A percentile compares a stretch with the other conserved stretches of the same genome.
phyloP scores from a whole-genome alignment of 345 rosid species.

The Moricandia moricandioides region DNA sequence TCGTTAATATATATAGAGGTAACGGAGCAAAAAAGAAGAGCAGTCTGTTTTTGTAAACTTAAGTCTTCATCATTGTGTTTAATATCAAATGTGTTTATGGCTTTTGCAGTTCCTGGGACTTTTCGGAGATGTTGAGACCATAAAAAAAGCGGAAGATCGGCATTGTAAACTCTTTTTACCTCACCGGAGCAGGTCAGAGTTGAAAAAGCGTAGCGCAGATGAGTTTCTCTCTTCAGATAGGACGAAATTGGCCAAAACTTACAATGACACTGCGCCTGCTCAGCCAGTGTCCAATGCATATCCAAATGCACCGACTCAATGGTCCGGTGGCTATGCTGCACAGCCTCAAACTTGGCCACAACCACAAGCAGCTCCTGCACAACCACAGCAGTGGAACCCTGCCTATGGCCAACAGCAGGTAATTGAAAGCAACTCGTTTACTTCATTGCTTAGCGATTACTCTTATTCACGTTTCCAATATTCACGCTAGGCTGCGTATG shows the following conservation, averaged over 20 bases:
- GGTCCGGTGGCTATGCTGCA: constrained; percentile 74
- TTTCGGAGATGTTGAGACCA: constrained; percentile 65
- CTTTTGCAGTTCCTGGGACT: constrained; percentile 70
- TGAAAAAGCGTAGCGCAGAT: constrained; percentile 82
- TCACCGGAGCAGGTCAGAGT: constrained; percentile 59
- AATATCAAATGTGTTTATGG: constrained; percentile 10
- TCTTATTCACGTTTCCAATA: background rate
- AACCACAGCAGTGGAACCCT: constrained; percentile 75
- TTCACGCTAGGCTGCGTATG: constrained; percentile 61
- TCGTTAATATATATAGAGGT: constrained; percentile 90
- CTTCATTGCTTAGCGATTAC: background rate
- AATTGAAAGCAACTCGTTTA: background rate
- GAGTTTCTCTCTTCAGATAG: constrained; percentile 78
- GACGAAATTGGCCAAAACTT: constrained; percentile 69
- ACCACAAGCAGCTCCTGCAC: constrained; percentile 57
- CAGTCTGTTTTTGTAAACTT: background rate
- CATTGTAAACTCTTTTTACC: constrained; percentile 64
- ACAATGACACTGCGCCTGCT: constrained; percentile 51
- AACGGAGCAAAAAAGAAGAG: background rate
- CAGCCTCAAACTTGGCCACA: constrained; percentile 94
- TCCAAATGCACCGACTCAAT: constrained; percentile 57
- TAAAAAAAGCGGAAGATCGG: constrained; percentile 73
- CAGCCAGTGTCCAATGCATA: constrained; percentile 47
- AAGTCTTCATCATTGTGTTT: constrained; percentile 4
- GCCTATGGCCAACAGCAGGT: constrained; percentile 74